Base-by-base conservation (phyloP, 1,284 basidiomycete species). In the Cryptococcus depauperatus region DNA sequence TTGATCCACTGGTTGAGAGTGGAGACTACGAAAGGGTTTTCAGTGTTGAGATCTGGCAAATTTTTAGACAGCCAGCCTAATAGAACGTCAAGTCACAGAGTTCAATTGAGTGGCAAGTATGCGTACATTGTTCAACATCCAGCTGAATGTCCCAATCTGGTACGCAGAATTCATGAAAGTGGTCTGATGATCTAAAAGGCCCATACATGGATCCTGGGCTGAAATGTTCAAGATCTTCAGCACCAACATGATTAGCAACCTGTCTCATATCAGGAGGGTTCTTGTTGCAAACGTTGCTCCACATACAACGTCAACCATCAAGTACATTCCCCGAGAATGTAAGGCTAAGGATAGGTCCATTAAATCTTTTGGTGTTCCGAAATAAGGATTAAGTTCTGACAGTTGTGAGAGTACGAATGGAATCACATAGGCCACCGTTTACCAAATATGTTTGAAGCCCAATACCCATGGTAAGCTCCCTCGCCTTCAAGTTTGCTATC, bases 261-360 rank as follows among this genome's bases (percentile, higher is more conserved):
- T 67, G 35, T 30, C 1, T 10, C 16, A n/a, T 37, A 18, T 11
- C 29, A 30, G 29, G 11, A 11, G 11, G 11, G n/a, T 30, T n/a
- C 29, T 11, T 30, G n/a, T n/a, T n/a, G n/a, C n/a, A n/a, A n/a
- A n/a, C n/a, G n/a, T n/a, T n/a, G n/a, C n/a, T n/a, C 21, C n/a
- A n/a, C 66, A 46, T 38, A 70, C 69, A 23, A 75, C 70, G 47
- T 75, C 74, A 2, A 76, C 70, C 74, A 76, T 75, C 37, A 76
- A 58, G 48, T 70, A 73, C 74, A 76, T 76, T 27, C 66, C 71
- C 19, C 71, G 55, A 8, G 54, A 49, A 42, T 76, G 74, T 14
- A 76, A 51, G 6, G 72, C 73, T 8, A 54, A 47, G 2, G 69
- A 66, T 4, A 76, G 64, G 33, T 65, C 67, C 29, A 64, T 59